Evolutionary conservation across 2,329 filamentous ascomycete genomes (phyloP), one percentile per base, ranked within the genome.

Genomic region (Stemphylium beticola): DNA sequence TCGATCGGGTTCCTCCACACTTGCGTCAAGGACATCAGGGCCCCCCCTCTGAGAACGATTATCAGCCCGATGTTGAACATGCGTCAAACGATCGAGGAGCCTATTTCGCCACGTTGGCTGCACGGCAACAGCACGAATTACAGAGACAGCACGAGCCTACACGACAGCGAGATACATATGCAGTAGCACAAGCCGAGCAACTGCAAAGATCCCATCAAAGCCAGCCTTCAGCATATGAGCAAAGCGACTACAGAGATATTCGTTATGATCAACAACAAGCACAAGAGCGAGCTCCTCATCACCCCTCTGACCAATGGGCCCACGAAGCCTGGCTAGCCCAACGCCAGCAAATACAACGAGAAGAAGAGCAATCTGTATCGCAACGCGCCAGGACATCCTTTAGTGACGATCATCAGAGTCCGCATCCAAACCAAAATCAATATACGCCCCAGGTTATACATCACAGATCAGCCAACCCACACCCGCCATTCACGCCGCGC

Each of bases 31-130:
- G 22, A 39, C 43, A 46, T 32, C 57, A 49, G 33, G 55, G 49
- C 12, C 55, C 57, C 38, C 61, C 62, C 37, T 45, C 57, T 8
- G 65, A 54, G 36, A 66, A 65, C n/a, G 69, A 69, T 41, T 70
- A 67, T 43, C 61, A 67, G 40, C 66, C 67, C 10, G 58, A 64
- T 31, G 52, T 49, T 20, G 50, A 49, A 22, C 49, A 48, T 17
- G 34, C 55, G 32, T 14, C 45, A 38, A 34, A 42, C 32, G 56
- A 64, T 29, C 54, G 52, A 26, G 63, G 60, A 20, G 63, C 61
- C 14, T 63, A 66, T 38, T 39, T 43, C n/a, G 50, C 57, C 5
- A 61, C 61, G 29, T 45, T 61, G 49, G 54, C 54, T 15, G 45
- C 57, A 42, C 62, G 53, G 20, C 57, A 61, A 50, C 49, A 57